Base-by-base conservation (phyloP, 768 basidiomycete species). In the Bullera alba region DNA sequence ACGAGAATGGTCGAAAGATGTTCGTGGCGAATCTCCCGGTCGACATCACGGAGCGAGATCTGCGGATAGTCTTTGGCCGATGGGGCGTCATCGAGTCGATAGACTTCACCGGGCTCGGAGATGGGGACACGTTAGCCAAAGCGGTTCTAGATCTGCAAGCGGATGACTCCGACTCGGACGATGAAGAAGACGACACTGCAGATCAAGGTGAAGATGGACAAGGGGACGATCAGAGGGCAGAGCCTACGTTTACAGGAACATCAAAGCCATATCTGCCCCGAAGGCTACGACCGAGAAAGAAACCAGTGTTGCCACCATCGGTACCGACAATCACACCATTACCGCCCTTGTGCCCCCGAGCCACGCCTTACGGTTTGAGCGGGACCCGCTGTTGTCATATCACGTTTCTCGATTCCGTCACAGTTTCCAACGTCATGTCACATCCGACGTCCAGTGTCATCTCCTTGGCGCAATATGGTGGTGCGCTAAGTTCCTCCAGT, bases 1-100 rank as follows among this genome's bases (percentile, higher is more conserved):
- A 28, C 35, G 75, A 79, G 57, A 69, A 80, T 27, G 81, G 79
- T 15, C 79, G 89, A 37, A 92, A 89, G 0, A 76, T 93, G 8
- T 96, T 96, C 64, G 74, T 92, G 2, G 86, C 86, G 48, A 95
- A 96, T 61, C 74, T 92, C 4, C 90, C 92, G 1, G 83, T 88
- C 48, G 89, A 93, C 68, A 81, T 87, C 2, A 86, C 87, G 1
- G 86, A 87, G 59, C 78, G 86, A 30, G 87, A 90, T 63, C 72
- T 95, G 0, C 75, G 81, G 2, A 73, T 80, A 10, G 75, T 95
- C n/a, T 92, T 92, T 76, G 83, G 83, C 63, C 63, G 77, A 21
- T 81, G 79, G 48, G 90, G 91, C 21, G 83, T 82, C 0, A 78
- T 92, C 16, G 91, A 93, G 70, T 77, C 76, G 42, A 81, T 90